Base-by-base conservation (phyloP, 371 early-diverging fungal genomes). In the Syncephalastrum sp. region DNA sequence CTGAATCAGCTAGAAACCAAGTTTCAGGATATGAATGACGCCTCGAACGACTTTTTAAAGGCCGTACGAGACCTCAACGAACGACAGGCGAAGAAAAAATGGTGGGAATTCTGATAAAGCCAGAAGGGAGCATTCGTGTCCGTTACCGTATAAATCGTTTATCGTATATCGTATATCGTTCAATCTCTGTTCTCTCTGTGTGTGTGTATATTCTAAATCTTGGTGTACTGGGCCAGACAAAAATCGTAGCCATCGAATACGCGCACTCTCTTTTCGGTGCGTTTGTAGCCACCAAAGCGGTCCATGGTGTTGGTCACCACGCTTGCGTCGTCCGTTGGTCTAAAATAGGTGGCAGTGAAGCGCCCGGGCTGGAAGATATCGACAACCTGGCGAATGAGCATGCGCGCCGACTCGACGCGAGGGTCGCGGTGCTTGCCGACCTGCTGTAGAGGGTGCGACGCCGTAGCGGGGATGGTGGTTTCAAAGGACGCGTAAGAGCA, bases 401-500 rank as follows among this genome's bases (percentile, higher is more conserved):
- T 59, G 86, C 77, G 50, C 62, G 53, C 3, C 58, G 74, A 73
- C 83, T 58, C 69, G 67, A 50, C 53, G 42, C 61, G 63, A 47
- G 59, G 53, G 51, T 49, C n/a, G 38, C 41, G 53, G 44, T 33
- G 59, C 60, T 47, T 51, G 46, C 42, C 56, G 19, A 42, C 27
- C 38, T 33, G 38, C 38, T 33, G 38, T 3, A 33, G 38, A 4
- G 63, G 38, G 50, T 70, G 69, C 10, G 77, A 65, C 8, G 64
- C 52, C 25, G 64, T 56, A 27, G 89, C 81, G 14, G 94, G 90
- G 51, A 95, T 83, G 64, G 91, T 94, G 49, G 94, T 92, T 75
- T 97, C 97, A 68, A 97, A 95, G 43, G 92, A 92, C 41, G 97
- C 97, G 65, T 96, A 97, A n/a, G 96, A 95, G 85, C 94, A 97